Evolutionary conservation across 1,284 basidiomycete genomes (phyloP), one percentile per base, ranked within the genome.

Genomic region (Moesziomyces globuligerus): DNA sequence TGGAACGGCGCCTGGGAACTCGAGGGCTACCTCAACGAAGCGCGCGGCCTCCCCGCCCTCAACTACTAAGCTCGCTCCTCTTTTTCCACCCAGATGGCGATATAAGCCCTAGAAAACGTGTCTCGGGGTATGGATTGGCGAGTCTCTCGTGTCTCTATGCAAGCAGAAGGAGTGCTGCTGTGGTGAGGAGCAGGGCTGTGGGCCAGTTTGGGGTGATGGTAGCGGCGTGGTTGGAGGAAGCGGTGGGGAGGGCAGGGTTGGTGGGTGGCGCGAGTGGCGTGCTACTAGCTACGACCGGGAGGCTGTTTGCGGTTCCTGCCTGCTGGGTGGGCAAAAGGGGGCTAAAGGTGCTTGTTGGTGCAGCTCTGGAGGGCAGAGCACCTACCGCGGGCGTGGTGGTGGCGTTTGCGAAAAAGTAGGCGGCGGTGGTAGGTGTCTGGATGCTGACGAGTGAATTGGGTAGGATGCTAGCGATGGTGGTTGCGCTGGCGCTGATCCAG

Each of bases 391-490:
- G 54, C 18, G 69, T 72, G 7, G 29, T 24, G 7, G 72, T 72
- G 8, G 69, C 72, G n/a, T 64, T 87, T 71, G 90, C 90, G 82
- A 92, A 90, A 10, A 86, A 81, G 80, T 92, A 94, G 0, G 87
- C 61, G 0, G 90, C 88, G 0, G 88, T 89, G 4, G 87, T 86
- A 67, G 86, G 87, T 1, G 87, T 85, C 0, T 90, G 90, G 6
- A 90, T 88, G 0, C 89, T 76, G 41, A 94, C 84, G 6, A 90
- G 83, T 64, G 85, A 89, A 83, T 93, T 93, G 1, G 92, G 92
- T 0, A 93, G 84, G 4, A 86, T 88, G 0, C 91, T 92, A 17
- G 85, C 79, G 46, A 91, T 82, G 0, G 89, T 89, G 2, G 88
- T 87, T 5, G 90, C 89, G 37, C 85, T 84, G 9, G 87, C 86